Conservation (phyloP, 177 flowering plant species). For the Vitis hybrid region DNA sequence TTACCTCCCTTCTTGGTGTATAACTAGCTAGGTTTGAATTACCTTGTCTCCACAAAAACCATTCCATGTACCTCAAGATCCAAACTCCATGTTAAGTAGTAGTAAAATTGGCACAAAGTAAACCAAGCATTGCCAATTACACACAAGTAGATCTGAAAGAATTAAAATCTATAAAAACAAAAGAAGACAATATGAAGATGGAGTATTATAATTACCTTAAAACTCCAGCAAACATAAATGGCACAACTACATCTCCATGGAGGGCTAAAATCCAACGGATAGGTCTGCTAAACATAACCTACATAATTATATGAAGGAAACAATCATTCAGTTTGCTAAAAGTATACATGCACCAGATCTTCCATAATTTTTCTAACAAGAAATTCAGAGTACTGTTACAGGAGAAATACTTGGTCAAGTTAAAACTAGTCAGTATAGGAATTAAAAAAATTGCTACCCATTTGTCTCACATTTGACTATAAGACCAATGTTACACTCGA, state of each 20-base stretch:
- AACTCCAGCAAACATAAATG: conserved; percentile 83
- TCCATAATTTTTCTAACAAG: neutral
- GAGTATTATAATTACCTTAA: conserved; percentile 44
- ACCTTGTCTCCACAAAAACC: neutral
- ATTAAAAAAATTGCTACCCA: no score
- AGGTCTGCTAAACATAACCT: conserved; percentile 94
- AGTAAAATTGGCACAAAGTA: neutral
- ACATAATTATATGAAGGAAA: conserved; percentile 16
- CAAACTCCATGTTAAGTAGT: neutral
- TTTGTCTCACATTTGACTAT: no score
- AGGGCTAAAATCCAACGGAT: conserved; percentile 96
- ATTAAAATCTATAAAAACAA: no score
- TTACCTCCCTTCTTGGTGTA: no score
- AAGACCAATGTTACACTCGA: no score
- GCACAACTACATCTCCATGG: conserved; percentile 80
- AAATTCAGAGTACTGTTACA: no score
- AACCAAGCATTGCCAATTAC: neutral
- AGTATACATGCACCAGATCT: neutral
- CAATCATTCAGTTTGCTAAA: neutral
- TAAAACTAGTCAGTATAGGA: no score
- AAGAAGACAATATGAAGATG: neutral
- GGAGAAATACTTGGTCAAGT: no score
- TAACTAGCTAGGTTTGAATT: no score
- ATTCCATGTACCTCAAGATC: neutral
- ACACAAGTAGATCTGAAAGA: neutral